Evolutionary conservation across 805 yeast genomes (phyloP), one percentile per base, ranked within the genome.

Genomic region (Yamadazyma insecticola): DNA sequence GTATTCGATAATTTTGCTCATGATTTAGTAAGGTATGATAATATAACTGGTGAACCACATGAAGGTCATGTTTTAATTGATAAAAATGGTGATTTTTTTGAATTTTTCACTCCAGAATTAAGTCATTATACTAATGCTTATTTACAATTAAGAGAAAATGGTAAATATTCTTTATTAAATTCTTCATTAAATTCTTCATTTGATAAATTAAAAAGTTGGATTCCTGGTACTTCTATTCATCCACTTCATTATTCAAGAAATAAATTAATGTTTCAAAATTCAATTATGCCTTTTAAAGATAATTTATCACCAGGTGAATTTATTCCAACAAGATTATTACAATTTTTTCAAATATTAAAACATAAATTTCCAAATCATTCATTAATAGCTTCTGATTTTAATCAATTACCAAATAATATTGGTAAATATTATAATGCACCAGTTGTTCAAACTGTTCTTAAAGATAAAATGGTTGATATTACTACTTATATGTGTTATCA

Each of bases 1-100:
- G 92, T 86, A 6, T 76, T 87, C 52, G 95, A 86, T 54, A 86
- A 85, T 48, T 74, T 87, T 40, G 69, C 92, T 3, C 96, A 86
- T 55, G 95, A 86, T 50, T 73, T 82, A 16, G 71, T 86, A 4
- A 67, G 90, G 21, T 86, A 83, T 50, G 94, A 86, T 46, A 72
- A 77, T 36, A 45, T 58, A 6, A 75, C 87, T 0, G 74, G 78
- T 5, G 65, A 69, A 40, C 90, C 94, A 0, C 68, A 73, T 41
- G 92, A 86, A 51, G 94, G 90, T 0, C 76, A 81, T 42, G 94
- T 85, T 2, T 68, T 80, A 8, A 64, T 83, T 24, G 89, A 85
- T 47, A 75, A 70, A 22, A 59, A 76, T 40, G 87, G 88, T 16
- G 92, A 85, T 45, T 81, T 82, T 51, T 75, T 74, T 34, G 90